Evolutionary conservation across 2,329 filamentous ascomycete genomes (phyloP).

Genomic region (Penicillium sp.): DNA sequence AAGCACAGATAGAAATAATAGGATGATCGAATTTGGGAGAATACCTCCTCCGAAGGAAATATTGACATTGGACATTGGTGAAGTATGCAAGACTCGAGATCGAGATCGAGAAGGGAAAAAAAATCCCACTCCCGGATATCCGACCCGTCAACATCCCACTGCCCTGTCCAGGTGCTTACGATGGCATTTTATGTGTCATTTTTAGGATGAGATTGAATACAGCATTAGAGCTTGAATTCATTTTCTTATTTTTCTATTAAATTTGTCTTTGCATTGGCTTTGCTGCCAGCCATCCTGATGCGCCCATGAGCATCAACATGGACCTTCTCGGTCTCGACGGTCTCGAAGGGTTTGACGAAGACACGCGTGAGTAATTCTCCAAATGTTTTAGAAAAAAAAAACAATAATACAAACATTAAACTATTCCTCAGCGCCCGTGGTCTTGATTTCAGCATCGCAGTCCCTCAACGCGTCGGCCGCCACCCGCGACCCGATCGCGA

Average conservation of each 20-base stretch:
- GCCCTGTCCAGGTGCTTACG: not conserved
- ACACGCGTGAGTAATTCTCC: constrained; percentile 29
- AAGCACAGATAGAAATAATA: constrained; percentile 12
- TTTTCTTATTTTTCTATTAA: not conserved
- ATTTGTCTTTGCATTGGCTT: not conserved
- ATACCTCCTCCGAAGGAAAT: not conserved
- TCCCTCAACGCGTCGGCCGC: constrained; percentile 33
- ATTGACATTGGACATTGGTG: not conserved
- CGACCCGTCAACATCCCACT: not conserved
- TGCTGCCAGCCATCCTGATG: constrained; percentile 9
- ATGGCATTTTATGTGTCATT: constrained; percentile 1
- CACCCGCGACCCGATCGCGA: constrained; percentile 32
- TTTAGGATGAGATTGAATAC: not conserved
- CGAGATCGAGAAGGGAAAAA: not conserved
- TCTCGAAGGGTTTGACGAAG: constrained; percentile 17
- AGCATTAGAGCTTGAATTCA: not conserved
- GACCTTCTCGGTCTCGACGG: constrained; percentile 34
- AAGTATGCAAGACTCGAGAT: not conserved
- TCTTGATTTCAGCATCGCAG: constrained; percentile 40
- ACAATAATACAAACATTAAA: constrained; percentile 11
- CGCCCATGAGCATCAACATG: constrained; percentile 28
- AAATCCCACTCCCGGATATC: not conserved
- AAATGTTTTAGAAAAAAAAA: not conserved
- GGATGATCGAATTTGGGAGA: not conserved
- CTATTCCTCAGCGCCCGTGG: constrained; percentile 27